A percentile compares a stretch with the other conserved stretches of the same genome.
phyloP scores from a whole-genome alignment of 768 basidiomycete species.

The Suillus luteus region DNA sequence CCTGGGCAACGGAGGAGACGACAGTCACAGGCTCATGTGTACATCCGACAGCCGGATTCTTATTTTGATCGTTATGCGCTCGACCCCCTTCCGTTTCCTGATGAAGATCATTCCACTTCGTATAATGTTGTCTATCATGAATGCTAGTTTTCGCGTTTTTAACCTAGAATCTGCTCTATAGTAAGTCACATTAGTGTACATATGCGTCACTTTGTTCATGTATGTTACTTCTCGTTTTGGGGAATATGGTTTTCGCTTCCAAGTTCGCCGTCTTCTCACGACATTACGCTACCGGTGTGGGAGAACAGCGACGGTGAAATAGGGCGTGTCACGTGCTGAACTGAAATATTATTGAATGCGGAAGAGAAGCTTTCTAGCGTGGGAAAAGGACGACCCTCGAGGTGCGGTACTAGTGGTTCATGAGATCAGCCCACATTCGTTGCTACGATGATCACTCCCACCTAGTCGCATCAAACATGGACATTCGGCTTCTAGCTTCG shows the following conservation, averaged over 20 bases:
- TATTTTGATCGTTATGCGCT: constrained; percentile 67
- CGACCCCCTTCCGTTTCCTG: constrained; percentile 71
- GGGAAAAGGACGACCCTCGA: constrained; percentile 53
- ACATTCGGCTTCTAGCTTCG: constrained; percentile 49
- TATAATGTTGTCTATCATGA: constrained; percentile 61
- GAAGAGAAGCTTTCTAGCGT: constrained; percentile 50
- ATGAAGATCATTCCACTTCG: constrained; percentile 46
- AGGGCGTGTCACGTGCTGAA: constrained; percentile 47
- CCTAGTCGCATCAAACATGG: constrained; percentile 59
- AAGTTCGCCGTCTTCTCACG: not conserved
- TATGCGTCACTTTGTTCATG: constrained; percentile 33
- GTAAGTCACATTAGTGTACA: constrained; percentile 24
- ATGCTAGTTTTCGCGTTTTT: constrained; percentile 51
- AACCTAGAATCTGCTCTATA: constrained; percentile 29
- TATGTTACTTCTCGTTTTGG: constrained; percentile 24
- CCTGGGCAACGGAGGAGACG: constrained; percentile 49
- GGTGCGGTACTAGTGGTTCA: constrained; percentile 41
- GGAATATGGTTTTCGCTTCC: constrained; percentile 14
- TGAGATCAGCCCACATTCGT: constrained; percentile 14
- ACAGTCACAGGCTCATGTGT: constrained; percentile 57
- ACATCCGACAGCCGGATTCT: constrained; percentile 57
- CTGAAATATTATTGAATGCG: constrained; percentile 68
- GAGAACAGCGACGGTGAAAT: constrained; percentile 17
- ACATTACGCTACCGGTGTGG: constrained; percentile 4
- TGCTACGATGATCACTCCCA: constrained; percentile 32